These are phyloP conservation scores for Neurospora tetraspora DNA, from an alignment of 495 filamentous ascomycete genomes.

Conservation along the genomic window DNA sequence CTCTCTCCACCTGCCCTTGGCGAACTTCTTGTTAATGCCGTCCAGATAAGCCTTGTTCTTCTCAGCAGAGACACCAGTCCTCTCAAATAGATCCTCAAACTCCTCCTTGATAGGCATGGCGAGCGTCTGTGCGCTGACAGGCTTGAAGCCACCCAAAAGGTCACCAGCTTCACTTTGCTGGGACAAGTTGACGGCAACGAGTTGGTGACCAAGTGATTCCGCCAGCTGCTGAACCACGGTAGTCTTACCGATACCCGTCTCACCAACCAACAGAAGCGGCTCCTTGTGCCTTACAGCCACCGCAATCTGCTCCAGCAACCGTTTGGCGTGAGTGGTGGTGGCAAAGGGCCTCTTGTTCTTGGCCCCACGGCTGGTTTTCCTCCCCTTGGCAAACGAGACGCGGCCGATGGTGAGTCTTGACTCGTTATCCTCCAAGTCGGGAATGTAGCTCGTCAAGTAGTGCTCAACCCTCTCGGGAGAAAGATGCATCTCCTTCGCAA, in stretches of 20 bases:
- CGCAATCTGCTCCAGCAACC: conserved; percentile 74
- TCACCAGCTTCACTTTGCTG: conserved; percentile 96
- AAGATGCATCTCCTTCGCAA: conserved; percentile 78
- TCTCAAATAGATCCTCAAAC: conserved; percentile 79
- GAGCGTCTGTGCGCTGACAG: conserved; percentile 78
- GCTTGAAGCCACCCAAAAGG: conserved; percentile 90
- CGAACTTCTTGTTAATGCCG: conserved; percentile 64
- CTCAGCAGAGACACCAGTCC: conserved; percentile 68
- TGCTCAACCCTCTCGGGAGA: conserved; percentile 67
- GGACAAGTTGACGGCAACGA: conserved; percentile 87
- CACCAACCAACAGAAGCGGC: conserved; percentile 85
- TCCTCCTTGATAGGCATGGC: conserved; percentile 86
- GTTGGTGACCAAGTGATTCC: conserved; percentile 64
- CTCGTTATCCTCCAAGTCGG: conserved; percentile 48
- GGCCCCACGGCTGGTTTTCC: conserved; percentile 27
- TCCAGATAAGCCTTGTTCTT: conserved; percentile 83
- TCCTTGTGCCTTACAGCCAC: conserved; percentile 74
- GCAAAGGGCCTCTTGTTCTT: conserved; percentile 53
- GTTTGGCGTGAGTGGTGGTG: conserved; percentile 58
- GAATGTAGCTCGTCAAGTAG: conserved; percentile 57
- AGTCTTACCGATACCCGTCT: conserved; percentile 97
- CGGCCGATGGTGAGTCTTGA: conserved; percentile 57
- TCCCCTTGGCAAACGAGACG: conserved; percentile 42
- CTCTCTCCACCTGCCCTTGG: conserved; percentile 73
- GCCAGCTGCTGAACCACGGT: conserved; percentile 90